phyloP scores from a whole-genome alignment of 257 asterid genomes.

The Primulina tabacum region DNA sequence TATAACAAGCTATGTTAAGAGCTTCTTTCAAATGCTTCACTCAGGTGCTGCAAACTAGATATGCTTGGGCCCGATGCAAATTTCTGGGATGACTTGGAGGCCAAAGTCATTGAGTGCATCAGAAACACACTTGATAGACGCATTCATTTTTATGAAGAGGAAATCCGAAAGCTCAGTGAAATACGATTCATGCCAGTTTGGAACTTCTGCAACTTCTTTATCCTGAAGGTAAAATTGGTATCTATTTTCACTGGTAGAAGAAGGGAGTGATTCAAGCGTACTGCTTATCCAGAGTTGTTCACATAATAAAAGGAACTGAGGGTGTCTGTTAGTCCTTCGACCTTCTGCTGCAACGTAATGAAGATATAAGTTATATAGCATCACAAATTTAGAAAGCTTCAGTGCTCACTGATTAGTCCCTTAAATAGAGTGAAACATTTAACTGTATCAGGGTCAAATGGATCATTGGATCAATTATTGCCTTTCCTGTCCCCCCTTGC shows the following conservation, averaged over 20 bases:
- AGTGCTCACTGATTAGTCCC: neutral
- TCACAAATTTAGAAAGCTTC: conserved; percentile 14
- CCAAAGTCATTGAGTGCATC: conserved; percentile 79
- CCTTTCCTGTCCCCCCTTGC: neutral
- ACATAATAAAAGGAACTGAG: conserved; percentile 6
- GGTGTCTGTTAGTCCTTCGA: neutral
- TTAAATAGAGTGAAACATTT: neutral
- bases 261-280: conserved; percentile 7
- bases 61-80: conserved; percentile 77
- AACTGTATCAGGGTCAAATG: neutral
- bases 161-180: conserved; percentile 96
- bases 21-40: conserved; percentile 29
- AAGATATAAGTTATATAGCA: conserved; percentile 10
- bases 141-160: conserved; percentile 94
- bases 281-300: conserved; percentile 4
- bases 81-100: conserved; percentile 93
- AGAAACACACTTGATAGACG: conserved; percentile 91
- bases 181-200: conserved; percentile 94
- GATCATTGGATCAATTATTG: neutral
- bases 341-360: conserved; percentile 19
- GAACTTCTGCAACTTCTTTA: conserved; percentile 96
- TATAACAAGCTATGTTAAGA: conserved; percentile 14
- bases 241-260: conserved; percentile 10
- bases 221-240: conserved; percentile 58
- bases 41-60: conserved; percentile 95